Conservation (phyloP, 805 yeast genomes). For the Kodamaea laetipori region DNA sequence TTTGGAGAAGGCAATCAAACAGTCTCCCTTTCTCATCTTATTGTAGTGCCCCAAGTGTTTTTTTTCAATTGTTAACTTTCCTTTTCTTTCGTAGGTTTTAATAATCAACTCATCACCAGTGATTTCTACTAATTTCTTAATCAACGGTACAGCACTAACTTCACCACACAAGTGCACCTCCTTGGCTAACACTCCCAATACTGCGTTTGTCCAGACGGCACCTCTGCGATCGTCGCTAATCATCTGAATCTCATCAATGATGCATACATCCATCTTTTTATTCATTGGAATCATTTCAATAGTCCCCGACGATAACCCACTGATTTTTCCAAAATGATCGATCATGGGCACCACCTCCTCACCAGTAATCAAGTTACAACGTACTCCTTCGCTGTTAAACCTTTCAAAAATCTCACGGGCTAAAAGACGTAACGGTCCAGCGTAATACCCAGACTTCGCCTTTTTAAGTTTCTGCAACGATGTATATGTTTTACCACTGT, state of each 20-base stretch:
- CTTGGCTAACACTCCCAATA: conserved; percentile 81
- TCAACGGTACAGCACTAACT: conserved; percentile 71
- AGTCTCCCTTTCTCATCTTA: conserved; percentile 70
- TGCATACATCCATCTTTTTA: conserved; percentile 77
- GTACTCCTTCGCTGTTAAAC: conserved; percentile 62
- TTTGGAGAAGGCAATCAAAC: conserved; percentile 86
- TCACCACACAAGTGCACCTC: conserved; percentile 96
- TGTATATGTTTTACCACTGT: conserved; percentile 89
- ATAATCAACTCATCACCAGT: conserved; percentile 85
- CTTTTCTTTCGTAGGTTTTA: conserved; percentile 71
- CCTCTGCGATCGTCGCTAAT: conserved; percentile 79
- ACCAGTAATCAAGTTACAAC: conserved; percentile 91
- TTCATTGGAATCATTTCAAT: conserved; percentile 86
- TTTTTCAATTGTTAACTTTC: conserved; percentile 60
- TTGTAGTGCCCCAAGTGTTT: conserved; percentile 34
- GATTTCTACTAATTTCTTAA: conserved; percentile 55
- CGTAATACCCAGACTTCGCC: conserved; percentile 80
- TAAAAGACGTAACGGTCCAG: conserved; percentile 88
- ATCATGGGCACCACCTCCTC: conserved; percentile 80
- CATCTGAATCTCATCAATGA: conserved; percentile 97
- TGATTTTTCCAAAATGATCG: conserved; percentile 71
- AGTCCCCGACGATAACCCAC: conserved; percentile 81
- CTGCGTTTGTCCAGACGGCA: conserved; percentile 91
- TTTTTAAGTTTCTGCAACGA: conserved; percentile 70
- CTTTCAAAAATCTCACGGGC: conserved; percentile 92